Evolutionary conservation across 2,329 filamentous ascomycete species (phyloP).

Genomic region (Pseudonectria foliicola): DNA sequence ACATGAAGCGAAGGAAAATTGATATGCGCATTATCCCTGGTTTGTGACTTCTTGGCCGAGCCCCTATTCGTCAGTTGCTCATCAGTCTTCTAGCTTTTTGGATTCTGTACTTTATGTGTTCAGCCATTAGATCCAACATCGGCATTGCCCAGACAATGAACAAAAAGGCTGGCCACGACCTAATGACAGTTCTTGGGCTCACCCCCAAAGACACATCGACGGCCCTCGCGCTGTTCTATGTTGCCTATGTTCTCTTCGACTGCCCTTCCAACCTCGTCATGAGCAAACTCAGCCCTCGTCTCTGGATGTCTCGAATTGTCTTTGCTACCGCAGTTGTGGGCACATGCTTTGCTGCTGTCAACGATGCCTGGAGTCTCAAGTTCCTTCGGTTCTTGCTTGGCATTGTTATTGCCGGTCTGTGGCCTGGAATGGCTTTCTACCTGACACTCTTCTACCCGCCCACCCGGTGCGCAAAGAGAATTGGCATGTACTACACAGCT

Average conservation of each 20-base stretch:
- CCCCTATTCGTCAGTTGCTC: neutral
- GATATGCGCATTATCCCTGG: constrained; percentile 54
- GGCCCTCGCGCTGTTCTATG: constrained; percentile 82
- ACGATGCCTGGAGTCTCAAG: constrained; percentile 79
- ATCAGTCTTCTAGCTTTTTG: constrained; percentile 61
- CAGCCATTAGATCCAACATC: constrained; percentile 85
- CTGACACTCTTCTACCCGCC: constrained; percentile 88
- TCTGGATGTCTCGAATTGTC: constrained; percentile 91
- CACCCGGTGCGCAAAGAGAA: constrained; percentile 76
- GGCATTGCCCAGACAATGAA: constrained; percentile 97
- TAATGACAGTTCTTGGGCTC: constrained; percentile 63
- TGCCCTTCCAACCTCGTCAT: constrained; percentile 83
- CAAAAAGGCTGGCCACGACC: constrained; percentile 58
- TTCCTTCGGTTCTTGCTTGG: constrained; percentile 80
- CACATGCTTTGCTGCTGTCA: constrained; percentile 74
- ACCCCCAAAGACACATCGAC: constrained; percentile 73
- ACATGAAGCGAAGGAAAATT: constrained; percentile 35
- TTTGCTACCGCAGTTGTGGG: constrained; percentile 81
- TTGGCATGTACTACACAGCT: constrained; percentile 84
- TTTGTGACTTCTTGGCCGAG: constrained; percentile 19
- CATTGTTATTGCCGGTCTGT: constrained; percentile 86
- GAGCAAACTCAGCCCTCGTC: constrained; percentile 74
- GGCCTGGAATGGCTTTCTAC: constrained; percentile 93
- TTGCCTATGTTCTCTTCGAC: constrained; percentile 86
- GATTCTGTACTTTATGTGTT: constrained; percentile 86